Conservation (phyloP, 495 filamentous ascomycete genomes). For the Neurospora sp. region DNA sequence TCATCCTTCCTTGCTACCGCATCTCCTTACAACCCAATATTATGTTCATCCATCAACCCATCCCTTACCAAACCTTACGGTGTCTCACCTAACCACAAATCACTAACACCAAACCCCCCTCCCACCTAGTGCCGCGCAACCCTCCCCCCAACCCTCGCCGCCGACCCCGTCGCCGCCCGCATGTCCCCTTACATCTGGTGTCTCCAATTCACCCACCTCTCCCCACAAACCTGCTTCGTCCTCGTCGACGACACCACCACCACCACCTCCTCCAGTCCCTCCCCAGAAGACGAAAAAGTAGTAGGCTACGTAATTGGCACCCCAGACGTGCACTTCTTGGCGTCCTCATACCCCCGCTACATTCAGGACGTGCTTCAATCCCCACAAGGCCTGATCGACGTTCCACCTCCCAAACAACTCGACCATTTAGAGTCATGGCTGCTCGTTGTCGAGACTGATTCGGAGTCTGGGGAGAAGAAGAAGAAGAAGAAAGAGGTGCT, state of each 20-base stretch:
- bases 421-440: background rate
- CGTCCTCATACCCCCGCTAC: constrained; percentile 20
- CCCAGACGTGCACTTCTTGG: constrained; percentile 25
- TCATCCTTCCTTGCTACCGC: background rate
- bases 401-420: constrained; percentile 12
- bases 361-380: constrained; percentile 16
- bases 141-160: constrained; percentile 24
- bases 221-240: constrained; percentile 25
- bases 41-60: background rate
- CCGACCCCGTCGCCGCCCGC: constrained; percentile 12
- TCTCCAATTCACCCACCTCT: constrained; percentile 32
- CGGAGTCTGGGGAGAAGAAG: background rate
- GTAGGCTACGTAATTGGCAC: constrained; percentile 34
- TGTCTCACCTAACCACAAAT: background rate
- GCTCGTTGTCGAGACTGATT: too few relatives aligned
- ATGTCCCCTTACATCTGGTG: constrained; percentile 36
- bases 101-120: background rate
- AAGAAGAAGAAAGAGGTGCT: background rate
- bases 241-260: constrained; percentile 32
- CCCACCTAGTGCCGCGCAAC: constrained; percentile 32
- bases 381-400: constrained; percentile 9
- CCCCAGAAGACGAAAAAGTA: background rate
- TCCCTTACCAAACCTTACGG: background rate
- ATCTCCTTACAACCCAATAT: background rate
- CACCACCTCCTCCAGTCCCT: too few relatives aligned